Base-by-base conservation (phyloP, 768 basidiomycete species). In the Kockovaella imperatae region DNA sequence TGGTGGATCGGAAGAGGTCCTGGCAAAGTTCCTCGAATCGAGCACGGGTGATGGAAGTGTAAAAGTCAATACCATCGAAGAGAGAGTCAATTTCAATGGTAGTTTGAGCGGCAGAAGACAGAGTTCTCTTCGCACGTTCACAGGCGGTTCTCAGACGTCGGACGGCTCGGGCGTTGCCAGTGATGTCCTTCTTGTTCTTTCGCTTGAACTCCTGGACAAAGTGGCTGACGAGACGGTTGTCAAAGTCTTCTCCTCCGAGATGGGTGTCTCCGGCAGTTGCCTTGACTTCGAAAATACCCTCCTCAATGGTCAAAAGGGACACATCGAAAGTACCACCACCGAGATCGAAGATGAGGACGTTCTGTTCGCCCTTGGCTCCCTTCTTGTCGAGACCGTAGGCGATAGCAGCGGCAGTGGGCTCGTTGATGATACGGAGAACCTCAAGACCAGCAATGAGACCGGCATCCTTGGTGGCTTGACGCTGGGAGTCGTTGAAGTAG, bases 311-410 rank as follows among this genome's bases (percentile, higher is more conserved):
- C 26, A 96, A 80, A 54, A 96, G 86, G 42, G 90, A 96, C 24
- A 97, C 90, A 80, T 96, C 91, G 75, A 96, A 97, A 42, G 91
- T 97, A 74, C 91, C 91, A 74, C 91, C 91, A 72, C 91, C 91
- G 52, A 96, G 84, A 76, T 97, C 91, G 75, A 95, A 96, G 68
- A 96, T 89, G 60, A 95, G 87, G 71, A 97, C 90, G 68, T 90
- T 87, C 43, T 86, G 83, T 75, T 95, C 91, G 42, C 86, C 86
- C n/a, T n/a, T n/a, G 36, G 79, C 82, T 42, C 65, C 58, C 75
- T 87, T 87, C 79, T 93, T 91, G 80, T 93, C 90, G 34, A 95
- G 83, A 75, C 91, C 91, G 74, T 97, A 96, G 57, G 91, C 90
- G 76, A 95, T 93, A 50, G 89, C 91, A 61, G 93, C 88, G 38